These are phyloP conservation scores for Pistacia integerrima DNA, from an alignment of 345 rosid species.

Conservation along the genomic window DNA sequence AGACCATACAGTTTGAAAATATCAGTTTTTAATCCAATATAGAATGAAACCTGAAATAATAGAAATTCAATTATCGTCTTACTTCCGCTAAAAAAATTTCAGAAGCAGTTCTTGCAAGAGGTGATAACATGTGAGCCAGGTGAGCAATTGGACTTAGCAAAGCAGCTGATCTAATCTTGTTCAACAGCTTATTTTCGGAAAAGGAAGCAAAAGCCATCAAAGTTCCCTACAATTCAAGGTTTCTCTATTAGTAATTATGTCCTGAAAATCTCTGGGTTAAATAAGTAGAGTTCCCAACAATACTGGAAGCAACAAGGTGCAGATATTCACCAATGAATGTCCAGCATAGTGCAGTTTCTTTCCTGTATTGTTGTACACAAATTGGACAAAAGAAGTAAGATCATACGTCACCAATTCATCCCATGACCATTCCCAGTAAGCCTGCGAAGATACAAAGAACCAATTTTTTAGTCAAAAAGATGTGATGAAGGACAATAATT, in stretches of 20 bases:
- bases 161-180: conserved; percentile 57
- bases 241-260: background rate
- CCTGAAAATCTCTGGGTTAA: background rate
- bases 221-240: conserved; percentile 46
- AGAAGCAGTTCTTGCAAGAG: conserved; percentile 35
- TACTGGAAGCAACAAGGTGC: background rate
- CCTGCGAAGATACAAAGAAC: conserved; percentile 27
- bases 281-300: background rate
- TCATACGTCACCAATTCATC: conserved; percentile 52
- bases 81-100: conserved; percentile 47
- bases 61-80: background rate
- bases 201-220: conserved; percentile 55
- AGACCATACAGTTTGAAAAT: conserved; percentile 18
- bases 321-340: conserved; percentile 46
- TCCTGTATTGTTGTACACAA: conserved; percentile 40
- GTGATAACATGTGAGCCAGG: conserved; percentile 40
- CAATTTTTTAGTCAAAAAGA: background rate
- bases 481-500: background rate
- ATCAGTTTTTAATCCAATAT: background rate
- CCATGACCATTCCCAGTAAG: conserved; percentile 72
- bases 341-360: conserved; percentile 55
- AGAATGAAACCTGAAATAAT: background rate
- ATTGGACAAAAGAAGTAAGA: conserved; percentile 48
- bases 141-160: conserved; percentile 56
- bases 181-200: conserved; percentile 37